Base-by-base conservation (phyloP, 768 basidiomycete genomes). In the Grammothele lineata region DNA sequence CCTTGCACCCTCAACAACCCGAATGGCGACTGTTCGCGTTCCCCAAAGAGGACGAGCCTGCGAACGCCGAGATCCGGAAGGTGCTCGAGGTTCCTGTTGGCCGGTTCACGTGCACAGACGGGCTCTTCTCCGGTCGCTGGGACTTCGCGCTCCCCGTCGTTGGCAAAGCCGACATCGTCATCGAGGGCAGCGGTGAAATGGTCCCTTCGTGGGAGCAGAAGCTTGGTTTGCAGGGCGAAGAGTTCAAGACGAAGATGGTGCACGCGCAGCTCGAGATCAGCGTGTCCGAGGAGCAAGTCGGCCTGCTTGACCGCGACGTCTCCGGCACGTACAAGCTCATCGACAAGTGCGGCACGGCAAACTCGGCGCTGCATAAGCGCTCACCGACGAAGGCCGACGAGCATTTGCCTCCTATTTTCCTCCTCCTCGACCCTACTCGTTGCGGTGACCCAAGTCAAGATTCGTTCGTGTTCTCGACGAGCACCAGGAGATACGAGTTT, bases 321-420 rank as follows among this genome's bases (percentile, higher is more conserved):
- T 82, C 85, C 5, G 94, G 94, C 5, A 70, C 68, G 1, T 97
- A 96, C 60, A 66, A 69, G 21, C 80, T 93, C 39, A 70, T 93
- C 43, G 84, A 88, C 53, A 85, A 84, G 61, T 97, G 94, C 47
- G 92, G 93, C 6, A 91, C 90, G 2, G 91, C 94, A 7, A 91
- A 87, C 60, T 75, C 77, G 21, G 86, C 87, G 18, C 70, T 97
- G 38, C 92, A 95, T 66, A 83, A 79, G 65, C 83, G 78, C 53
- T 60, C 72, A 19, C 40, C 63, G 14, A 63, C 64, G 9, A 45
- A 62, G 0, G 71, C 69, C n/a, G 79, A 81, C n/a, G 55, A 45
- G 2, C 59, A 65, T 6, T 65, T 80, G 23, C 83, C 85, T 0
- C 77, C 85, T 0, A 61, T 96, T 10, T 92, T 83, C 64, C 70